Evolutionary conservation across 1,139 yeast genomes (phyloP).

Genomic region (Pichiaceae sp.): DNA sequence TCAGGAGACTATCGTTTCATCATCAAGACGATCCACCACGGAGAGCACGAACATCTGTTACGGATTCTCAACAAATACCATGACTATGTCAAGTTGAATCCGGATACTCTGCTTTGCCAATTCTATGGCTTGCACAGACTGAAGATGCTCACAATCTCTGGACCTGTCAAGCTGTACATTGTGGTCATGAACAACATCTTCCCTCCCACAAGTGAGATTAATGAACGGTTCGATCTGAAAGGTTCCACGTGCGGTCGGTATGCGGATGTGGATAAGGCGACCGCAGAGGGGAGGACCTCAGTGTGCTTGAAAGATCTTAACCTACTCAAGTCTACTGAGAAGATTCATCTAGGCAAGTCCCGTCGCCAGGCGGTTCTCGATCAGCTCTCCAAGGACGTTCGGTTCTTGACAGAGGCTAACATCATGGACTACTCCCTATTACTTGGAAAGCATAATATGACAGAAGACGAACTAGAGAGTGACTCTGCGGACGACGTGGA

Average conservation of each 20-base stretch:
- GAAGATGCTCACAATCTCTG: slow-evolving; percentile 65
- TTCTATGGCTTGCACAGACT: slow-evolving; percentile 94
- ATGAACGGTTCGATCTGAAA: slow-evolving; percentile 80
- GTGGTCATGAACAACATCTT: slow-evolving; percentile 95
- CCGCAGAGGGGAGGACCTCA: slow-evolving; percentile 21
- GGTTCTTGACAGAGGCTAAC: slow-evolving; percentile 59
- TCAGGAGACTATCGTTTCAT: slow-evolving; percentile 90
- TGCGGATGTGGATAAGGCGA: slow-evolving; percentile 30
- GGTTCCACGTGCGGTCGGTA: slow-evolving; percentile 88
- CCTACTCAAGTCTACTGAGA: slow-evolving; percentile 64
- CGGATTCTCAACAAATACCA: slow-evolving; percentile 70
- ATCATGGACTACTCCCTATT: slow-evolving; percentile 94
- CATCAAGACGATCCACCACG: slow-evolving; percentile 89
- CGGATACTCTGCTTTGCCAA: slow-evolving; percentile 84
- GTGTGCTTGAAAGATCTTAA: slow-evolving; percentile 73
- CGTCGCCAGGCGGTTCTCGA: slow-evolving; percentile 50
- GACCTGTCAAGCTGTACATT: slow-evolving; percentile 69
- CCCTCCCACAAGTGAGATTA: slow-evolving; percentile 90
- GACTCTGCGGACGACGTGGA: slow-evolving; percentile 16
- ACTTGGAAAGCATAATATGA: slow-evolving; percentile 73
- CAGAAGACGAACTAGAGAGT: slow-evolving; percentile 11
- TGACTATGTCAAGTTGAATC: slow-evolving; percentile 71
- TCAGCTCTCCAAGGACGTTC: slow-evolving; percentile 72
- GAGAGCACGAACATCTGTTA: slow-evolving; percentile 83
- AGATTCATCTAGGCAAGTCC: slow-evolving; percentile 63